Percentiles rank a stretch among this genome's conserved stretches.
These are phyloP conservation scores for Tillandsia fasciculata DNA, from an alignment of 176 grass and related monocot genomes.

Conservation along the genomic window DNA sequence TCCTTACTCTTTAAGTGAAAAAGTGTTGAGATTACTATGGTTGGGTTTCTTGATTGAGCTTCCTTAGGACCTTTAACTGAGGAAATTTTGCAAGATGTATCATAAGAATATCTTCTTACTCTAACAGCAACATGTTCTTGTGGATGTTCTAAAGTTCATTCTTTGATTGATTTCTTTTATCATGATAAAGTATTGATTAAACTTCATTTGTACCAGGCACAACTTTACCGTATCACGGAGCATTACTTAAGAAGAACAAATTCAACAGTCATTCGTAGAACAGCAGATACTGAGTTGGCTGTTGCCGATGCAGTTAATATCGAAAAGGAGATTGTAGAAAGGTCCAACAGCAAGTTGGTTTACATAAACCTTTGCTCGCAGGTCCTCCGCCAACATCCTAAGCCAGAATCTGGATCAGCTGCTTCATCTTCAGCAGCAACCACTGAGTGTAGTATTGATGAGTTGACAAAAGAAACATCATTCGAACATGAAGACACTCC, in stretches of 20 bases:
- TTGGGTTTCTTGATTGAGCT: constrained; percentile 6
- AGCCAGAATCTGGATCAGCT: constrained; percentile 29
- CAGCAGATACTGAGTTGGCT: constrained; percentile 92
- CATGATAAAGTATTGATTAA: constrained; percentile 14
- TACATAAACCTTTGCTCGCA: constrained; percentile 88
- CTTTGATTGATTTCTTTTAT: constrained; percentile 7
- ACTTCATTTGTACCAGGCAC: constrained; percentile 53
- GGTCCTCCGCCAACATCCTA: constrained; percentile 43
- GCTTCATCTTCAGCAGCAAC: constrained; percentile 24
- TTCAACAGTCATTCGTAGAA: constrained; percentile 46
- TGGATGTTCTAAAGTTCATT: neutral
- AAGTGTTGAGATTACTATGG: neutral
- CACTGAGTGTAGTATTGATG: constrained; percentile 21
- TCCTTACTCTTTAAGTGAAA: neutral
- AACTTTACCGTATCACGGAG: constrained; percentile 66
- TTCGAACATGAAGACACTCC: constrained; percentile 12
- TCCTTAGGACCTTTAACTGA: too few relatives aligned
- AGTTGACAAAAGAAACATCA: constrained; percentile 8
- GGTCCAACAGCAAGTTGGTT: constrained; percentile 76
- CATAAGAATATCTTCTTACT: neutral
- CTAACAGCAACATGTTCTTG: neutral
- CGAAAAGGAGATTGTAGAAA: constrained; percentile 68
- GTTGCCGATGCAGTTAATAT: constrained; percentile 90
- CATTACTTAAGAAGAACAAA: constrained; percentile 83
- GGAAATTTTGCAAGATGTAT: too few relatives aligned